These are phyloP conservation scores for Metschnikowia dekortorum DNA, from an alignment of 805 yeast genomes.

Conservation along the genomic window DNA sequence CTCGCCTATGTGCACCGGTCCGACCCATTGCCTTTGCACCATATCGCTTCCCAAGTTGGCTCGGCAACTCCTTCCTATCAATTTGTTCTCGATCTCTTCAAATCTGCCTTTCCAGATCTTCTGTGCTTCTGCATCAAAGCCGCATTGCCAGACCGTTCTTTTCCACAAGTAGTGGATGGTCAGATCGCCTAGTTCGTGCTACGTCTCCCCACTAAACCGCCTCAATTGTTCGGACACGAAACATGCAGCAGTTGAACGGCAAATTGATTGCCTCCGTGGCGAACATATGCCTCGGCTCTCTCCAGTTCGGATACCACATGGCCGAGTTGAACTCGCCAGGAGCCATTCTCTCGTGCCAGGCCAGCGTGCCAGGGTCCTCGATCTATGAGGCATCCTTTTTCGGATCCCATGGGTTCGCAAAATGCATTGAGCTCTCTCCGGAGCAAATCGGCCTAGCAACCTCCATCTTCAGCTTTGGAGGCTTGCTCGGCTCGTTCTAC, in stretches of 20 bases:
- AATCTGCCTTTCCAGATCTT: not conserved
- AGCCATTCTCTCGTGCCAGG: constrained; percentile 56
- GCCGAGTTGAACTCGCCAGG: constrained; percentile 93
- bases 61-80: not conserved
- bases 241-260: constrained; percentile 15
- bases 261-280: constrained; percentile 42
- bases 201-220: too few relatives aligned
- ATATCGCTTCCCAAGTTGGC: not conserved
- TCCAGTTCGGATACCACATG: constrained; percentile 94
- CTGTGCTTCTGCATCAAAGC: not conserved
- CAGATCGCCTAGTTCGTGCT: too few relatives aligned
- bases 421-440: constrained; percentile 57
- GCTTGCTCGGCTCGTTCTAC: constrained; percentile 66
- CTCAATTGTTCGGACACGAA: not conserved
- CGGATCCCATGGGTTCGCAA: constrained; percentile 33
- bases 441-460: constrained; percentile 68
- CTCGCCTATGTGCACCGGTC: not conserved
- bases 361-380: constrained; percentile 24
- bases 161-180: too few relatives aligned
- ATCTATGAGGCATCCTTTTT: constrained; percentile 38
- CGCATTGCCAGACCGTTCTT: too few relatives aligned
- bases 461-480: constrained; percentile 80
- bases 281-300: constrained; percentile 69
- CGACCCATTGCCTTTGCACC: not conserved
- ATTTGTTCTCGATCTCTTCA: too few relatives aligned